Evolutionary conservation across 192 early-diverging fungal species (phyloP).

Genomic region (Coemansia sp.): DNA sequence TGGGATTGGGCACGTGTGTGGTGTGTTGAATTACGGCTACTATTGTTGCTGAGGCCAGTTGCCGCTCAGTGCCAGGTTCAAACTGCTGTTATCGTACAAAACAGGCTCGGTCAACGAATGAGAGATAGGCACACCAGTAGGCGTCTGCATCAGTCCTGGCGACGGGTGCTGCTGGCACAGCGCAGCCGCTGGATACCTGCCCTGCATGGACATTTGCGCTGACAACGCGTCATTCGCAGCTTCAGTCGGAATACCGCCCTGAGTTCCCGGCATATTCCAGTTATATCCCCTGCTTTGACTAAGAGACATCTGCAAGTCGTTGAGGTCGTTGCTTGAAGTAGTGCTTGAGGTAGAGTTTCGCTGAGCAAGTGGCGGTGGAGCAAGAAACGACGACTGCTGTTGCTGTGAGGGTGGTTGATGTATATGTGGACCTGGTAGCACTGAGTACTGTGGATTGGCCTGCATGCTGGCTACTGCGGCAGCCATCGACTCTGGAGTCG

Average conservation of each 20-base stretch:
- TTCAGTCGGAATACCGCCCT: background rate
- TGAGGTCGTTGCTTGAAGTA: conserved; percentile 6
- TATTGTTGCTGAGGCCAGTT: conserved; percentile 8
- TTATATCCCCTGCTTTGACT: background rate
- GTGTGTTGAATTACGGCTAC: background rate
- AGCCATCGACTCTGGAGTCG: background rate
- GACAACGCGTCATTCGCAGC: background rate
- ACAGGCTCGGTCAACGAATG: conserved; percentile 42
- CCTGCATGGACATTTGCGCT: conserved; percentile 5
- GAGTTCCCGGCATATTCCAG: background rate
- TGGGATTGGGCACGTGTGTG: conserved; percentile 2
- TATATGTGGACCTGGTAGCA: background rate
- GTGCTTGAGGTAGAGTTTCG: conserved; percentile 30
- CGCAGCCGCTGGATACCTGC: background rate
- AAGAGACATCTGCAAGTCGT: background rate
- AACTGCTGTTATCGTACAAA: conserved; percentile 12
- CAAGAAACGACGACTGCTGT: conserved; percentile 14
- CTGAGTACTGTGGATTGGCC: background rate
- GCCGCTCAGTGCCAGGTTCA: conserved; percentile 2
- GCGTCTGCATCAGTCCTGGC: conserved; percentile 26
- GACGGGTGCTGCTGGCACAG: conserved; percentile 10
- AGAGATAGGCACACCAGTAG: conserved; percentile 33
- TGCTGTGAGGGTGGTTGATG: background rate
- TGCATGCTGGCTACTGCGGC: conserved; percentile 8
- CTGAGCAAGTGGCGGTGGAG: conserved; percentile 13